Percentiles rank a stretch among this genome's conserved stretches.
Evolutionary conservation across 306 rosid genomes (phyloP).

Genomic region (Inga laurina): DNA sequence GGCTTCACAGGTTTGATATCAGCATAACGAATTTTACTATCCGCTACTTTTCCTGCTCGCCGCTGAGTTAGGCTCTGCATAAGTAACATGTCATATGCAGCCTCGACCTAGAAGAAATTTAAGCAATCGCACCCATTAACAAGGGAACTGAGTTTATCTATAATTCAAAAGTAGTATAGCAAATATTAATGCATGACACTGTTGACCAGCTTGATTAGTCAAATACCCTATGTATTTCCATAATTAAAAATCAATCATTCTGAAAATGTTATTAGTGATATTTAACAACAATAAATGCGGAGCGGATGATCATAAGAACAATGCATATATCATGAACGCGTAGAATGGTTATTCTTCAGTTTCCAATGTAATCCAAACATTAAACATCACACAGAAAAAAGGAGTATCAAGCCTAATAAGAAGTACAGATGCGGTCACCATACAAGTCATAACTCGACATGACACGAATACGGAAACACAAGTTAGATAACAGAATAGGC

Average conservation of each 20-base stretch:
- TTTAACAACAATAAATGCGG: not conserved
- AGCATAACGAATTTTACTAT: constrained; percentile 79
- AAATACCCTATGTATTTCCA: not conserved
- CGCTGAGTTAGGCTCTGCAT: constrained; percentile 94
- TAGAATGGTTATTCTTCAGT: not conserved
- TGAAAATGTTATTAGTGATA: not conserved
- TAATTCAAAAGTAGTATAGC: constrained; percentile 17
- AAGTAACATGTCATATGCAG: constrained; percentile 97
- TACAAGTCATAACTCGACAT: not conserved
- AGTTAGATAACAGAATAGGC: not conserved
- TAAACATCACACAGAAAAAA: not conserved
- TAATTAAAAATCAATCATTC: not conserved
- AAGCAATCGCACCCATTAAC: constrained; percentile 26
- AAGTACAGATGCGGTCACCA: not conserved
- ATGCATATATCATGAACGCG: not conserved
- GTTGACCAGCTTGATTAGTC: not conserved
- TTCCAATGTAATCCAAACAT: not conserved
- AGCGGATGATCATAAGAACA: not conserved
- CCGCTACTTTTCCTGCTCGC: constrained; percentile 85
- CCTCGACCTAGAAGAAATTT: constrained; percentile 66
- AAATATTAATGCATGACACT: not conserved
- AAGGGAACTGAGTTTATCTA: constrained; percentile 7
- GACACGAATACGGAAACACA: not conserved
- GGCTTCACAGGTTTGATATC: constrained; percentile 84
- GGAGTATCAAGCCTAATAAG: not conserved